Conservation (phyloP, 441 rosid genomes). For the Syzygium syzygioides region DNA sequence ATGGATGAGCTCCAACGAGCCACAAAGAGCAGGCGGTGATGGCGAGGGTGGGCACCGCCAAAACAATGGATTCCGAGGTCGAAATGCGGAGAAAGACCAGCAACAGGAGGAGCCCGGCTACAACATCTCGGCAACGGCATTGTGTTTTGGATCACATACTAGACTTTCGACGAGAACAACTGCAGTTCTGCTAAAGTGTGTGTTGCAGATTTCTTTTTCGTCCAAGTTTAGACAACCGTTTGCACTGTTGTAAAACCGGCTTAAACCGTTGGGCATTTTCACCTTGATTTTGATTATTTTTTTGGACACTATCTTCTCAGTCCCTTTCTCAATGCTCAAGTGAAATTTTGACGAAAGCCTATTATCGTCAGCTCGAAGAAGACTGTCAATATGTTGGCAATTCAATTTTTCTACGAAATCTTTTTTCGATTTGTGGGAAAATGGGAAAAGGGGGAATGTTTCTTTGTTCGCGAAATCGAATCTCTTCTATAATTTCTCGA, state of each 20-base stretch:
- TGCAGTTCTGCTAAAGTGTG: neutral
- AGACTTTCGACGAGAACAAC: neutral
- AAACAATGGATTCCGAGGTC: neutral
- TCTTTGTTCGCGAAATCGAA: neutral
- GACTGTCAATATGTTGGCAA: neutral
- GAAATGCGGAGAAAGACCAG: neutral
- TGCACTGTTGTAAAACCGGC: neutral
- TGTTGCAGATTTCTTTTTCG: neutral
- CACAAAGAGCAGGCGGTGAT: neutral
- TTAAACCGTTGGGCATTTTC: neutral
- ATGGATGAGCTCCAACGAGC: constrained; percentile 30
- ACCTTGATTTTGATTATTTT: neutral
- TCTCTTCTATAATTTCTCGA: neutral
- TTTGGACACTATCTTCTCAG: neutral
- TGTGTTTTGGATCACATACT: neutral
- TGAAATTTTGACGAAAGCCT: neutral
- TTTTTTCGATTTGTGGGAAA: neutral
- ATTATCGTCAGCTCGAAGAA: fast-evolving
- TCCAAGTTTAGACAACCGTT: neutral
- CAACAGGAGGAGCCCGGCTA: neutral
- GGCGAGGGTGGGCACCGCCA: neutral
- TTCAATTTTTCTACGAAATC: neutral
- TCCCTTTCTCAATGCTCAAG: too few species aligned
- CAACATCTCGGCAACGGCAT: neutral
- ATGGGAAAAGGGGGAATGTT: neutral